A percentile compares a stretch with the other conserved stretches of the same genome.
phyloP scores from a whole-genome alignment of 805 yeast species.

The Candida sanyiensis region DNA sequence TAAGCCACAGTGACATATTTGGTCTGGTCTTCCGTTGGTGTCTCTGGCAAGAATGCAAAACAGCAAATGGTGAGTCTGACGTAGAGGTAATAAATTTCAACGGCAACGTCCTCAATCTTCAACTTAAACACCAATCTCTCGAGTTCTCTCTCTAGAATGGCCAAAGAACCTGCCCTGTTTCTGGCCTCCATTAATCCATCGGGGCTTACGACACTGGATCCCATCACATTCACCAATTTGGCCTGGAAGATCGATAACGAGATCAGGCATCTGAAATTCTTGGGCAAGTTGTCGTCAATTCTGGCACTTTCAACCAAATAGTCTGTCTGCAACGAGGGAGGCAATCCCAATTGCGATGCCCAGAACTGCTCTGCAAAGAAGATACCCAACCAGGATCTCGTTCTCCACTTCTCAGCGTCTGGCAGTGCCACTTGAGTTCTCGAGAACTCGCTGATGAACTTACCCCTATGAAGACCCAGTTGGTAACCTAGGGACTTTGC shows the following conservation, averaged over 20 bases:
- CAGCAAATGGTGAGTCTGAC: slow-evolving; percentile 77
- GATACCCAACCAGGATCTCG: slow-evolving; percentile 86
- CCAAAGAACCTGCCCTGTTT: slow-evolving; percentile 72
- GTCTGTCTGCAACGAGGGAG: slow-evolving; percentile 81
- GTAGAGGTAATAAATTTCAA: slow-evolving; percentile 75
- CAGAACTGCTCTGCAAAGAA: slow-evolving; percentile 87
- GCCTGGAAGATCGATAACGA: slow-evolving; percentile 78
- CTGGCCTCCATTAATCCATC: slow-evolving; percentile 86
- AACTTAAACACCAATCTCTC: slow-evolving; percentile 64
- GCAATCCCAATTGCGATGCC: slow-evolving; percentile 83
- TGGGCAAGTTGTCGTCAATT: slow-evolving; percentile 56
- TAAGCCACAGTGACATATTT: slow-evolving; percentile 79
- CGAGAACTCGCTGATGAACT: slow-evolving; percentile 84
- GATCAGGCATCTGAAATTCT: slow-evolving; percentile 63
- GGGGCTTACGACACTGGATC: slow-evolving; percentile 74
- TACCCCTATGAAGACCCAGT: slow-evolving; percentile 86
- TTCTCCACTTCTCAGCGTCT: slow-evolving; percentile 91
- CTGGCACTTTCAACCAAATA: slow-evolving; percentile 76
- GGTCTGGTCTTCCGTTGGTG: slow-evolving; percentile 82
- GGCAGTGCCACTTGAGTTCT: slow-evolving; percentile 84
- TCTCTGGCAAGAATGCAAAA: slow-evolving; percentile 86
- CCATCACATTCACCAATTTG: slow-evolving; percentile 79
- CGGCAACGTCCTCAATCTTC: slow-evolving; percentile 58
- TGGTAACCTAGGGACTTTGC: slow-evolving; percentile 83
- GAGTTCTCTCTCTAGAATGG: slow-evolving; percentile 73